Base-by-base conservation (phyloP, 495 filamentous ascomycete genomes). In the Aspergillus leporis region DNA sequence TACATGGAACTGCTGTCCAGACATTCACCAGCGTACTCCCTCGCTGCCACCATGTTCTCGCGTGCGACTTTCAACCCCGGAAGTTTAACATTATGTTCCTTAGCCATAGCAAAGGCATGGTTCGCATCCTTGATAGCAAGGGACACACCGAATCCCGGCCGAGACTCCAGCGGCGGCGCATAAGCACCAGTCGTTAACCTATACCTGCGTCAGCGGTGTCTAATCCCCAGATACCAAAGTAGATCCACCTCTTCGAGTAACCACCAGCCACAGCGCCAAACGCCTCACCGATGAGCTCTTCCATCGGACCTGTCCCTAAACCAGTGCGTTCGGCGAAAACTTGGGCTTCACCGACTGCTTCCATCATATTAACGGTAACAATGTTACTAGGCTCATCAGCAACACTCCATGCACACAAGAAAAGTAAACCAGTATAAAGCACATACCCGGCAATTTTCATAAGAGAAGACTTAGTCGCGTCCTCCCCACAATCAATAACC, bases 311-410 rank as follows among this genome's bases (percentile, higher is more conserved):
- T 1, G 74, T 74, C n/a, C 81, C 80, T 5, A 85, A 71, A 1
- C 79, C 80, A 1, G 78, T 78, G 63, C 79, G 79, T 63, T 83
- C 81, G 19, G 81, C 81, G 59, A 84, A 80, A 22, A 83, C 79
- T 58, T 84, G 81, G 1, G 78, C 76, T 64, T 84, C 81, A 6
- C 76, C 76, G 40, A 83, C 77, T 1, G 78, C 70, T 66, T 82
- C 78, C 80, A 79, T 79, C 62, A 78, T 67, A 38, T 74, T 77
- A 12, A 79, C 67, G 18, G 76, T 80, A 28, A 80, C 69, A 21
- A 80, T 78, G 45, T 80, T 80, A 13, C 73, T 76, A 51, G 4
- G 16, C 13, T 22, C 5, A 45, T 63, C 21, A 68, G 55, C 28
- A 25, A 28, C 13, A 22, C 4, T 21, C 19, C 13, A n/a, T 16